Conservation (phyloP, 2,329 filamentous ascomycete species). For the Cryphonectria japonica region DNA sequence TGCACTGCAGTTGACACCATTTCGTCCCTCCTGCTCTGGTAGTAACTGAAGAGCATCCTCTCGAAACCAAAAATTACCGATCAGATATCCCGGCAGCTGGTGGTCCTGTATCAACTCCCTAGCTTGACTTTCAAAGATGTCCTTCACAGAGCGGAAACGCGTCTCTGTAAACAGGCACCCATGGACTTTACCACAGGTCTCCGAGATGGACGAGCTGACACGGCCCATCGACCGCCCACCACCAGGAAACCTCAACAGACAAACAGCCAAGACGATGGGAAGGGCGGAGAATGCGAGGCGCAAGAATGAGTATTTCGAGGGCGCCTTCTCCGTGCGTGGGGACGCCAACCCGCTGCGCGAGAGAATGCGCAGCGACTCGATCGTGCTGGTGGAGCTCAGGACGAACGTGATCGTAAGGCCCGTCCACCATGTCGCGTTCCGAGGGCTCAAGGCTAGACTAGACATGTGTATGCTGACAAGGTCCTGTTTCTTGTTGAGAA, state of each 20-base stretch:
- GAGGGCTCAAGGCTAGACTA: neutral
- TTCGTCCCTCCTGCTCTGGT: slow-evolving; percentile 1
- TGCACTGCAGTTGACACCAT: neutral
- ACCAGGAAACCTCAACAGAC: slow-evolving; percentile 43
- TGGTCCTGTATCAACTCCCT: neutral
- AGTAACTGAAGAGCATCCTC: neutral
- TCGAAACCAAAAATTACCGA: neutral
- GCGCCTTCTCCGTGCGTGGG: slow-evolving; percentile 42
- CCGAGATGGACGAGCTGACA: slow-evolving; percentile 43
- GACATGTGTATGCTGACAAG: neutral
- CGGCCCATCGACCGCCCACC: slow-evolving; percentile 45
- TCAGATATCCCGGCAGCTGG: neutral
- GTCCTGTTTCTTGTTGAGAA: neutral
- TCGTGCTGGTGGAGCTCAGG: slow-evolving; percentile 66
- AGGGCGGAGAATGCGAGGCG: slow-evolving; percentile 41
- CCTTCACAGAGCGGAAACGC: slow-evolving; percentile 41
- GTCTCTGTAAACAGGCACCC: slow-evolving; percentile 30
- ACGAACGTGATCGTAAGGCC: slow-evolving; percentile 64
- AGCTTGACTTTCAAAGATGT: slow-evolving; percentile 20
- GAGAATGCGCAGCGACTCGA: slow-evolving; percentile 56
- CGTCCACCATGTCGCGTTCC: neutral
- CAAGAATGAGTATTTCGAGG: slow-evolving; percentile 52
- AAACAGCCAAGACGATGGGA: slow-evolving; percentile 38
- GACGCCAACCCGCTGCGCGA: slow-evolving; percentile 45
- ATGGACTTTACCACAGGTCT: slow-evolving; percentile 37